phyloP scores from a whole-genome alignment of 345 rosid genomes.

The Syzygium aqueum region DNA sequence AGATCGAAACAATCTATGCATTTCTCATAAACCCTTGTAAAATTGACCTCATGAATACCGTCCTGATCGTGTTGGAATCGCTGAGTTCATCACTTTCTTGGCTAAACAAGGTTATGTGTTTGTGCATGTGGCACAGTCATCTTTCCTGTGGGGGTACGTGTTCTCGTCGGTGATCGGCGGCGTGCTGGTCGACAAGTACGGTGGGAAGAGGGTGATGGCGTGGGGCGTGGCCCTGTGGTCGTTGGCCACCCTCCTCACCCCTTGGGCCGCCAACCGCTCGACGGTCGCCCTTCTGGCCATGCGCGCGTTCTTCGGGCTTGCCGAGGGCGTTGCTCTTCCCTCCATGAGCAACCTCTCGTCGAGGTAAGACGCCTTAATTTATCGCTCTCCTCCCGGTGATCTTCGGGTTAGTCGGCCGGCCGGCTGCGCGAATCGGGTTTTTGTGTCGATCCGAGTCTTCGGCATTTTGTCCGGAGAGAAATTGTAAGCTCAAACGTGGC shows the following conservation, averaged over 20 bases:
- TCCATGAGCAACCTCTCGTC: conserved; percentile 79
- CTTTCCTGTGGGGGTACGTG: conserved; percentile 95
- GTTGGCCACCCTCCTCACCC: conserved; percentile 81
- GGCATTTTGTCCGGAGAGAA: neutral
- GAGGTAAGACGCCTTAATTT: conserved; percentile 28
- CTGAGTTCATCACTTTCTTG: neutral
- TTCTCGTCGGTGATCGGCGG: conserved; percentile 88
- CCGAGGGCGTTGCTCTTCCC: conserved; percentile 93
- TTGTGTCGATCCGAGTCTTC: neutral
- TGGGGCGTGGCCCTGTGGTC: conserved; percentile 95
- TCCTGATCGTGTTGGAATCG: neutral
- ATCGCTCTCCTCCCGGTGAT: neutral
- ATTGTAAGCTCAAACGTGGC: neutral
- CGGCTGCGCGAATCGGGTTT: neutral
- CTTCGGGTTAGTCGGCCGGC: neutral
- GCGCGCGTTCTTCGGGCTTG: conserved; percentile 84
- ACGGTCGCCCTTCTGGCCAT: conserved; percentile 50
- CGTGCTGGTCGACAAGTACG: conserved; percentile 74
- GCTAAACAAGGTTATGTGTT: neutral
- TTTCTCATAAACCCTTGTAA: neutral
- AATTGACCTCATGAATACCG: neutral
- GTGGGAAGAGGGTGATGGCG: conserved; percentile 77
- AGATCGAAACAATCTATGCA: neutral
- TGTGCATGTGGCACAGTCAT: conserved; percentile 38
- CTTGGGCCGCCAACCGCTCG: conserved; percentile 87